Base-by-base conservation (phyloP, 1,284 basidiomycete species). In the Ceratobasidium sp. region DNA sequence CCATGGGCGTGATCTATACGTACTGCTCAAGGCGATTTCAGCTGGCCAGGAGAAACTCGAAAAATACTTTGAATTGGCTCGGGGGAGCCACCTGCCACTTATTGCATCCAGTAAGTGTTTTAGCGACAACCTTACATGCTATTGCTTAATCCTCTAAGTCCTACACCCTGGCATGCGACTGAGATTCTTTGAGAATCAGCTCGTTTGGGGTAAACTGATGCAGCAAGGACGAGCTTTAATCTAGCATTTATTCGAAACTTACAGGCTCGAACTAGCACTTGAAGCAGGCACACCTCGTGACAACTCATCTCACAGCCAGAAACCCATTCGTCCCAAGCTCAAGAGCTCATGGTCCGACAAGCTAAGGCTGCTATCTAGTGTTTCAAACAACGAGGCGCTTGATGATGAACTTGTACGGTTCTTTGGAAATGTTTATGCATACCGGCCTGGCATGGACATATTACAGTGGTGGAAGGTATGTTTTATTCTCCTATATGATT, bases 151-250 rank as follows among this genome's bases (percentile, higher is more conserved):
- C 6, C 7, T n/a, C 14, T 6, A 49, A 65, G 63, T 65, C 37
- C 29, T 65, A 11, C 63, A 65, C 19, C 63, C 63, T 5, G 63
- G 63, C 1, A 65, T 51, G 46, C 63, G 63, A 31, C 63, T 65
- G 24, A 13, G 13, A 11, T 65, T 8, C 13, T 65, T 65, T 29
- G 41, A 65, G 6, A 48, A 65, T n/a, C 1, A 14, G 24, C 13
- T 29, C 5, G 14, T 65, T 34, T 43, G 48, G 63, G 46, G 31
- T 6, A 16, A 29, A 9, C 1, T 51, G 43, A 34, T 31, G 46
- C 22, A 65, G n/a, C 43, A 29, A 2, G 63, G 63, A 0, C 46
- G 22, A 22, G 16, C 16, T 2, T 16, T 65, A 3, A 24, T 65
- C n/a, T 46, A 65, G n/a, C 29, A 65, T 31, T 27, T 65, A n/a